Evolutionary conservation across 208 protist genomes (phyloP).

Genomic region (Lotmaria passim): DNA sequence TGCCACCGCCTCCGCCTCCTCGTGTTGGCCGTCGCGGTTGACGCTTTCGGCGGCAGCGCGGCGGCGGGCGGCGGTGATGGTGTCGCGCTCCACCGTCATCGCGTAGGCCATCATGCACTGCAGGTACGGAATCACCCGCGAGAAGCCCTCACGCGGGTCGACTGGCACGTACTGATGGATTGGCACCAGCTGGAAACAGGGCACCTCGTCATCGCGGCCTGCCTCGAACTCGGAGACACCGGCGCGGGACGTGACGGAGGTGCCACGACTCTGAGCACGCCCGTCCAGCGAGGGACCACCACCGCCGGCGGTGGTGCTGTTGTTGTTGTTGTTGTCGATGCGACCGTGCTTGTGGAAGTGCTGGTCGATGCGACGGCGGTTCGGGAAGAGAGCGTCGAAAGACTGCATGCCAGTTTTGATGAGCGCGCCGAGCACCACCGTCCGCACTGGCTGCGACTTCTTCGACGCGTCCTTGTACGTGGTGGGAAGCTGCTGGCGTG

Average conservation of each 20-base stretch:
- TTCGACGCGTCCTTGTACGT: constrained; percentile 25
- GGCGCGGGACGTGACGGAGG: constrained; percentile 11
- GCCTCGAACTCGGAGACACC: constrained; percentile 27
- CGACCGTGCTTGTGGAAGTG: constrained; percentile 30
- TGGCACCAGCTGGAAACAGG: constrained; percentile 60
- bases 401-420: constrained; percentile 51
- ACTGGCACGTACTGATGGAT: constrained; percentile 67
- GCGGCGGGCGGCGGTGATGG: constrained; percentile 16
- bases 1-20: not conserved
- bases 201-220: constrained; percentile 32
- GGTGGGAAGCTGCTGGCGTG: constrained; percentile 22
- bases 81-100: constrained; percentile 18
- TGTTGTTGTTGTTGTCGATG: too few relatives aligned
- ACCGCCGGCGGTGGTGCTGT: not conserved
- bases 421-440: constrained; percentile 59
- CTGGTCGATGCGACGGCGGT: constrained; percentile 48
- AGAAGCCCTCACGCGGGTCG: constrained; percentile 41
- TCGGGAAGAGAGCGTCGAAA: constrained; percentile 44
- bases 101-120: constrained; percentile 44
- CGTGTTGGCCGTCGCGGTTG: not conserved
- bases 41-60: not conserved
- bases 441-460: constrained; percentile 45
- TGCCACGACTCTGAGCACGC: constrained; percentile 2
- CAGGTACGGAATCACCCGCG: constrained; percentile 58
- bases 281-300: not conserved